phyloP scores from a whole-genome alignment of 208 protist species.

The Leishmania amazonensis region DNA sequence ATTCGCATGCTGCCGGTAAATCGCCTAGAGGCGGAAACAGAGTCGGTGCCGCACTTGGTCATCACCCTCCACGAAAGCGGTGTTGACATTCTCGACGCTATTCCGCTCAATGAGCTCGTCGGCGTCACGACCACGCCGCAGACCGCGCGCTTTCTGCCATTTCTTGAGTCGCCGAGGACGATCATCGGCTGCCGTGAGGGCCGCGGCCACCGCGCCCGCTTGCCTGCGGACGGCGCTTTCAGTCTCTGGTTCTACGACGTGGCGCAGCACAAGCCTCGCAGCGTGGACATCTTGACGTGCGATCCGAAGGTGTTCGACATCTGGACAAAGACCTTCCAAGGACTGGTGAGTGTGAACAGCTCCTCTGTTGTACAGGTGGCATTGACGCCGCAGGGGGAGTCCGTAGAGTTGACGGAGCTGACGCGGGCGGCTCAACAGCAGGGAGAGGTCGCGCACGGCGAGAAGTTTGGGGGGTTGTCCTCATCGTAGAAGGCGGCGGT shows the following conservation, averaged over 20 bases:
- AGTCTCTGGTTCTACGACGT: slow-evolving; percentile 76
- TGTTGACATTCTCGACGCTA: slow-evolving; percentile 52
- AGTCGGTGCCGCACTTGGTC: slow-evolving; percentile 54
- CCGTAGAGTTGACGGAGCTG: slow-evolving; percentile 29
- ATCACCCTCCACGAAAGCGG: slow-evolving; percentile 58
- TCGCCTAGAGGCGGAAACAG: slow-evolving; percentile 21
- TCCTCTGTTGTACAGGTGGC: slow-evolving; percentile 68
- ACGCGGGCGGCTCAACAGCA: slow-evolving; percentile 44
- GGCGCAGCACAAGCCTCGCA: slow-evolving; percentile 26
- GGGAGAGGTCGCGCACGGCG: slow-evolving; percentile 20
- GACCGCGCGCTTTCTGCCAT: slow-evolving; percentile 52
- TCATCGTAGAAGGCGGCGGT: neutral
- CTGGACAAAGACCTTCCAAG: slow-evolving; percentile 76
- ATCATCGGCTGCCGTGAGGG: slow-evolving; percentile 70
- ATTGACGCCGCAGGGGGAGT: slow-evolving; percentile 32
- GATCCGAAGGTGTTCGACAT: slow-evolving; percentile 71
- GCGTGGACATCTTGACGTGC: slow-evolving; percentile 72
- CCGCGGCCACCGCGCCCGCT: slow-evolving; percentile 51
- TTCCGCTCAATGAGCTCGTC: slow-evolving; percentile 69
- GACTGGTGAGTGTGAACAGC: slow-evolving; percentile 84
- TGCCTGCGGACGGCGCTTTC: slow-evolving; percentile 67
- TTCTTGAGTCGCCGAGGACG: slow-evolving; percentile 40
- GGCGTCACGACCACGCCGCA: slow-evolving; percentile 54
- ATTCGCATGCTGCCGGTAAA: slow-evolving; percentile 68
- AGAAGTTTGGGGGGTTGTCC: slow-evolving; percentile 3